Evolutionary conservation across 2,329 filamentous ascomycete genomes (phyloP), one percentile per base, ranked within the genome.

Genomic region (Verticillium klebahnii): DNA sequence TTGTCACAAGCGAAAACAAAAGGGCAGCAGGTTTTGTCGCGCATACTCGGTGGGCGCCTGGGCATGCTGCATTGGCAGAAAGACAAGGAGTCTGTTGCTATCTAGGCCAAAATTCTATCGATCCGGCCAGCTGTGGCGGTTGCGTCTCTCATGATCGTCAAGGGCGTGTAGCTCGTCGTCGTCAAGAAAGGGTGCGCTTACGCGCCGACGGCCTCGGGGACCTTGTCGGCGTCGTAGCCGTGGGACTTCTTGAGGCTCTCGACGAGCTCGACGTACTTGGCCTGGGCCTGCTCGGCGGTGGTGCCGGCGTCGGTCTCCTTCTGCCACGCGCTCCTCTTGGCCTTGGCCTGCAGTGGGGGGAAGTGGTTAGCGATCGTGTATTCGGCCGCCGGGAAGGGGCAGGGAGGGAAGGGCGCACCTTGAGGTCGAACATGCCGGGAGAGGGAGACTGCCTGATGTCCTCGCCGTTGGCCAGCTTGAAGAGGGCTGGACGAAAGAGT

Each of bases 301-400:
- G 87, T 73, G 58, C 83, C 85, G 63, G 87, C 82, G 64, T 93
- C 85, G 70, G 86, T 84, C 65, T 87, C 71, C 72, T 87, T 83
- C 77, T 92, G 79, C 92, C 92, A 97, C 60, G 89, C 86, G 70
- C 82, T 84, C 79, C 88, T 85, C 84, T 96, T 96, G 70, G 86
- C 86, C 80, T 95, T 96, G 78, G 81, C 87, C 90, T 92, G 69
- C 67, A 59, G 59, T 67, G 31, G 11, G 29, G 29, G 29, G 25
- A 50, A 34, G 25, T 57, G 52, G 11, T 52, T 52, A 52, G 45
- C 45, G 45, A 14, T 23, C 23, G 45, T 54, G 31, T 50, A n/a
- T 56, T n/a, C 17, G 29, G 32, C 60, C 54, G 39, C 34, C 32
- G 55, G 60, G 31, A 56, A 11, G 34, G 12, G 14, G 32, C n/a